Percentiles rank a stretch among this genome's conserved stretches.
Evolutionary conservation across 2,329 filamentous ascomycete genomes (phyloP).

Genomic region (Endoconidiophora laricicola): DNA sequence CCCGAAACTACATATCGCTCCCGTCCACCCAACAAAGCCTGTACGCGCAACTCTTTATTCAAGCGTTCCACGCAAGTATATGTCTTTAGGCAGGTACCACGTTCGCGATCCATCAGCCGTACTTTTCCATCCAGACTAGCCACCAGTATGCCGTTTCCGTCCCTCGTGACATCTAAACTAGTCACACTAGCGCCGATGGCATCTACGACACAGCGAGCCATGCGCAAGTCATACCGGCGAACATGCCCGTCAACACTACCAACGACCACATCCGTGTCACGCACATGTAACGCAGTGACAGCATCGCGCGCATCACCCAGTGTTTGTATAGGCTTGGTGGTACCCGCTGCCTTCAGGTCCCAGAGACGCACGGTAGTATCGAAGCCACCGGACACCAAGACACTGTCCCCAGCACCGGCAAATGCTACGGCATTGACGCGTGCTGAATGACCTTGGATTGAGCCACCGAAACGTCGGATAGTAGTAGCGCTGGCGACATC

Average conservation of each 20-base stretch:
- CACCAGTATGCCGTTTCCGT: slow-evolving; percentile 59
- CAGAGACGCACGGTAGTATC: slow-evolving; percentile 64
- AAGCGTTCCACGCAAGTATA: slow-evolving; percentile 42
- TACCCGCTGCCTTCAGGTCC: slow-evolving; percentile 40
- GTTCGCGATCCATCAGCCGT: slow-evolving; percentile 62
- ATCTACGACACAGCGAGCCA: slow-evolving; percentile 54
- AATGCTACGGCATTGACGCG: slow-evolving; percentile 68
- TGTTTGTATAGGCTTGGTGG: slow-evolving; percentile 50
- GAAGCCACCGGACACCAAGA: slow-evolving; percentile 58
- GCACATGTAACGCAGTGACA: slow-evolving; percentile 34
- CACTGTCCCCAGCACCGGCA: slow-evolving; percentile 55
- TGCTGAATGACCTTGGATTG: slow-evolving; percentile 45
- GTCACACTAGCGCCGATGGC: slow-evolving; percentile 58
- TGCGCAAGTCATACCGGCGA: slow-evolving; percentile 66
- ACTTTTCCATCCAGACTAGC: slow-evolving; percentile 61
- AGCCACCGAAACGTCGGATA: slow-evolving; percentile 52
- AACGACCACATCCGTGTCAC: slow-evolving; percentile 43
- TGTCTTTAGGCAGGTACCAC: slow-evolving; percentile 55
- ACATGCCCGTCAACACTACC: slow-evolving; percentile 77
- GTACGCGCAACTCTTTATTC: slow-evolving; percentile 58
- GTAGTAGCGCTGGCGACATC: slow-evolving; percentile 74
- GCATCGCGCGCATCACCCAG: slow-evolving; percentile 58
- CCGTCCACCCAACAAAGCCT: slow-evolving; percentile 55
- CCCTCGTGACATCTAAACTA: slow-evolving; percentile 51
- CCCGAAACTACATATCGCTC: slow-evolving; percentile 69